Base-by-base conservation (phyloP, 73 alveolate species). In the Tetrahymena thermophila region DNA sequence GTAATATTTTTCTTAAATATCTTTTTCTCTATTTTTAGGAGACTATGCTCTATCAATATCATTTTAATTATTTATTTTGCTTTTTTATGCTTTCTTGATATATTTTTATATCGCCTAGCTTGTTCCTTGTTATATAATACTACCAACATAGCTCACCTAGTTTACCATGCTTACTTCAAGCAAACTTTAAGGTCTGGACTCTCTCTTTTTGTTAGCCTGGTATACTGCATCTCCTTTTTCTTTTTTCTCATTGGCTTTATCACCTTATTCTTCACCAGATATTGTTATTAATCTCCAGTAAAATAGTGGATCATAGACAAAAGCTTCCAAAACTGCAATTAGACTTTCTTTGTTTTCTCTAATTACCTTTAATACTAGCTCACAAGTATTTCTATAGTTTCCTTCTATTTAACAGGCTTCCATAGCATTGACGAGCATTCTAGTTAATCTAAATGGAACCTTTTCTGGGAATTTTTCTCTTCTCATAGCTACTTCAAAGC, bases 351-450 rank as follows among this genome's bases (percentile, higher is more conserved):
- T 99, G 95, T 98, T 98, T 85, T 98, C 98, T 94, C 99, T 96
- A 93, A 98, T 93, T 21, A 98, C 99, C 94, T 99, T 98, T 99
- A 99, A 98, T 19, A 99, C 99, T 93, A 97, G 97, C 94, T 99
- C 99, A 93, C 99, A 98, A 34, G 99, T 99, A 93, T 98, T 97
- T 96, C 99, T 98, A 97, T 98, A 99, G 93, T 98, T 99, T 35
- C 99, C 99, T 96, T 99, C 99, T 34, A 98, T 98, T 57, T 99
- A 99, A 34, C 99, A 97, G 58, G 99, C 99, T 96, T 99, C 99
- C 99, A 99, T 98, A 43, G 99, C 99, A 85, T 99, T 99, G 37
- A 99, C 98, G n/a, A 99, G 97, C 99, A 99, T 99, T 96, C 99
- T 98, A 85, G 99, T 99, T 50, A 99, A 96, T 94, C 99, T 97